Evolutionary conservation across 2,329 filamentous ascomycete genomes (phyloP).

Genomic region (Talaromyces rugulosus): DNA sequence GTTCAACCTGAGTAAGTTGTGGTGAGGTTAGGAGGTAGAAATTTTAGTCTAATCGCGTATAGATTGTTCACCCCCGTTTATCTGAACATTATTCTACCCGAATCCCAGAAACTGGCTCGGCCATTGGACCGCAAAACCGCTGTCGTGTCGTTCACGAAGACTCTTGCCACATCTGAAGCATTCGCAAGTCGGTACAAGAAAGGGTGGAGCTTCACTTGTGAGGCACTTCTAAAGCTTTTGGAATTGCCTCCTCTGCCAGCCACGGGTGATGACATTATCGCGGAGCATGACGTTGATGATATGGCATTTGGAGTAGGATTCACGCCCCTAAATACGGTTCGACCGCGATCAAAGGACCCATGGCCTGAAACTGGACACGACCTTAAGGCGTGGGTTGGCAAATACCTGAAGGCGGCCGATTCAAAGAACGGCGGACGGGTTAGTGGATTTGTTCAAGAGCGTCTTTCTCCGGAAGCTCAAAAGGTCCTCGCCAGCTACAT

Average conservation of each 20-base stretch:
- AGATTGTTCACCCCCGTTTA: slow-evolving; percentile 81
- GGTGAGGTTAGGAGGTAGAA: background rate
- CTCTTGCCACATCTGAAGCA: slow-evolving; percentile 75
- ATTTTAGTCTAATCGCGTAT: background rate
- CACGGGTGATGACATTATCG: slow-evolving; percentile 69
- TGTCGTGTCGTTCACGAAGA: slow-evolving; percentile 89
- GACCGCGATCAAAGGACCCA: slow-evolving; percentile 67
- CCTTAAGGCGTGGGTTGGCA: slow-evolving; percentile 74
- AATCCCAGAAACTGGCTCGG: slow-evolving; percentile 81
- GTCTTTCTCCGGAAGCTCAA: slow-evolving; percentile 60
- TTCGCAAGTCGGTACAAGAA: slow-evolving; percentile 80
- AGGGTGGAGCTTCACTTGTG: slow-evolving; percentile 87
- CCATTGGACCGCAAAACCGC: slow-evolving; percentile 90
- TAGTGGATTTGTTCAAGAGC: slow-evolving; percentile 65
- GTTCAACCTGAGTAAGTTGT: slow-evolving; percentile 62
- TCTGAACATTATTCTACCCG: slow-evolving; percentile 77
- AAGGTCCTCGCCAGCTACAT: slow-evolving; percentile 47
- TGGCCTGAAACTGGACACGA: slow-evolving; percentile 82
- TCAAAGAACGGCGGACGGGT: slow-evolving; percentile 67
- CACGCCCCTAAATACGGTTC: slow-evolving; percentile 88
- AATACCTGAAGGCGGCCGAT: slow-evolving; percentile 75
- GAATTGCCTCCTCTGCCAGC: slow-evolving; percentile 78
- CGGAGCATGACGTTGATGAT: slow-evolving; percentile 90
- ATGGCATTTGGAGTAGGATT: slow-evolving; percentile 93
- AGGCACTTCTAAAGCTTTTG: slow-evolving; percentile 81